Base-by-base conservation (phyloP, 495 filamentous ascomycete species). In the Podospora bellae-mahoneyi region DNA sequence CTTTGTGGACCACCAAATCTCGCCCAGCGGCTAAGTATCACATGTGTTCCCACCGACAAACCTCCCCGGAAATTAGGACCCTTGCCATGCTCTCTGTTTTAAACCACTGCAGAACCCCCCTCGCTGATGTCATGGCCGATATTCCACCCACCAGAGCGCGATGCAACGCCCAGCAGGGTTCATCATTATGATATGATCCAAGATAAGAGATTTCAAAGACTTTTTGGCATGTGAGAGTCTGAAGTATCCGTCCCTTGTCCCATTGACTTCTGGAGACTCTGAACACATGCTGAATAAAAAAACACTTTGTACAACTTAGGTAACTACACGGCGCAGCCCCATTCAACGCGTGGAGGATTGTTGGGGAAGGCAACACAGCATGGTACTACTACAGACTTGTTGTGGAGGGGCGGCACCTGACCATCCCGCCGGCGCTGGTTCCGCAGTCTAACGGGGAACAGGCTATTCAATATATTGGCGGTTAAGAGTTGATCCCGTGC, bases 61-160 rank as follows among this genome's bases (percentile, higher is more conserved):
- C 30, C 48, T 19, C 53, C 64, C 66, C 60, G 66, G 68, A 68
- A 64, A 71, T 72, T 67, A 64, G 60, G 64, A 65, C 69, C 73
- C 67, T 70, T 67, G 66, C 63, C 23, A 23, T 55, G 56, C 60
- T 20, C 55, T 48, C 23, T 32, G n/a, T n/a, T 61, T 20, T 5
- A 6, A 26, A 27, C 32, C 19, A 27, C 19, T 30, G 23, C 59
- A 18, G 9, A 34, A 19, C 63, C 64, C 68, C 69, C 67, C 62
- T 62, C 70, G 59, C 73, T 72, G 73, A 75, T 72, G 73, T 75
- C 73, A 75, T 73, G 73, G 39, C 39, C 13, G 65, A 56, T 55
- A 28, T 62, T 30, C 62, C 62, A 60, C 57, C 13, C 23, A 5
- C 18, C 19, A 58, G 30, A 27, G 6, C 9, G 6, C 56, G 19